These are phyloP conservation scores for Cercospora zeina DNA, from an alignment of 2,329 filamentous ascomycete genomes.

Conservation along the genomic window DNA sequence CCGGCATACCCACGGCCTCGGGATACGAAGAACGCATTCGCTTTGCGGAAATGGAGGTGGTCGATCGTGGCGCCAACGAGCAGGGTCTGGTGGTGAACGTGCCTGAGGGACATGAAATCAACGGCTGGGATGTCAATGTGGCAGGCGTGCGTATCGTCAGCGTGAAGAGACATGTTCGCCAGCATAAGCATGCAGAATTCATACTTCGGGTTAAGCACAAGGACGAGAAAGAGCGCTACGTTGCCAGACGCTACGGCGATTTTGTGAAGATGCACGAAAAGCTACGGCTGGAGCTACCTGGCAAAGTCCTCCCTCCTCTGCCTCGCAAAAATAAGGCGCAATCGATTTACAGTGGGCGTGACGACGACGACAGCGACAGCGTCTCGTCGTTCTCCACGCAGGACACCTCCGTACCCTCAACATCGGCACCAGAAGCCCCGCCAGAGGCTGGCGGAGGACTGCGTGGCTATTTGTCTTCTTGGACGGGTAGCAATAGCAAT, in stretches of 20 bases:
- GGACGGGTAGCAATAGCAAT: slow-evolving; percentile 37
- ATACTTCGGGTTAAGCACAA: slow-evolving; percentile 80
- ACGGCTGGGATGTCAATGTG: slow-evolving; percentile 97
- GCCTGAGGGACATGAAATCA: slow-evolving; percentile 87
- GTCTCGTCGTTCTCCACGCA: slow-evolving; percentile 77
- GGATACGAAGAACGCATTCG: slow-evolving; percentile 97
- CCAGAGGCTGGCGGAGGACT: slow-evolving; percentile 42
- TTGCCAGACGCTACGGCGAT: slow-evolving; percentile 84
- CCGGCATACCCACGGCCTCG: slow-evolving; percentile 89
- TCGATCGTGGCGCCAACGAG: slow-evolving; percentile 89
- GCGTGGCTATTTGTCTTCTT: slow-evolving; percentile 47
- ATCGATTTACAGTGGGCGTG: slow-evolving; percentile 59
- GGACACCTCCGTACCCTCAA: slow-evolving; percentile 43
- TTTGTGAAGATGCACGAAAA: slow-evolving; percentile 78
- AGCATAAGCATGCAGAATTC: slow-evolving; percentile 94
- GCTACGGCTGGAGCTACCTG: slow-evolving; percentile 80
- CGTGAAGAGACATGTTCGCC: slow-evolving; percentile 80
- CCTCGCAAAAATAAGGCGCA: slow-evolving; percentile 90
- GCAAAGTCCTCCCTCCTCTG: slow-evolving; percentile 80
- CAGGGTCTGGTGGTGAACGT: slow-evolving; percentile 82
- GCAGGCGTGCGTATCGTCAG: slow-evolving; percentile 80
- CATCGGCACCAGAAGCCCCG: slow-evolving; percentile 20
- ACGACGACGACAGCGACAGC: slow-evolving; percentile 71
- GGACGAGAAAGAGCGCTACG: slow-evolving; percentile 72
- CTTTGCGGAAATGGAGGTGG: slow-evolving; percentile 95